A percentile compares a stretch with the other conserved stretches of the same genome.
Evolutionary conservation across 768 basidiomycete genomes (phyloP).

Genomic region (Trametes gibbosa): DNA sequence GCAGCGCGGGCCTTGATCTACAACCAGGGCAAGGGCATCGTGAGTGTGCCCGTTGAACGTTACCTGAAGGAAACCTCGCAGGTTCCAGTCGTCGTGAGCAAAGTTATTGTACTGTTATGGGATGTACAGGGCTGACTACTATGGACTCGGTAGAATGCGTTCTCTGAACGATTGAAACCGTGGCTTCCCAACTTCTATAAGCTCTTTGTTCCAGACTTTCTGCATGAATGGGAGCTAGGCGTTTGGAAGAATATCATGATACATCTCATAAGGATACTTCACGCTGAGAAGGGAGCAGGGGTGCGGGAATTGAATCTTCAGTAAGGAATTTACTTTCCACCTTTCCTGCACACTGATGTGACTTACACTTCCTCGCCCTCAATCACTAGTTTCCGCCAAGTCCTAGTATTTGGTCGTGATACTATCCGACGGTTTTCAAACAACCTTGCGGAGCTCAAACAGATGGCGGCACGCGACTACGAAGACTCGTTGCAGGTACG

Average conservation of each 20-base stretch:
- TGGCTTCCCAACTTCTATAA: constrained; percentile 26
- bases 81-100: constrained; percentile 11
- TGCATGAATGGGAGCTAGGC: constrained; percentile 36
- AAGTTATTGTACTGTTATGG: background rate
- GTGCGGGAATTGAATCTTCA: background rate
- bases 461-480: constrained; percentile 28
- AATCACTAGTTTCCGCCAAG: constrained; percentile 21
- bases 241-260: constrained; percentile 26
- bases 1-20: constrained; percentile 20
- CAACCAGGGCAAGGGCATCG: constrained; percentile 9
- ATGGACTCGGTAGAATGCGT: constrained; percentile 34
- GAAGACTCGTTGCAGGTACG: constrained; percentile 23
- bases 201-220: constrained; percentile 29
- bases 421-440: constrained; percentile 26
- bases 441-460: constrained; percentile 24
- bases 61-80: constrained; percentile 19
- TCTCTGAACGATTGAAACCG: constrained; percentile 21
- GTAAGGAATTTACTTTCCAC: background rate
- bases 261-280: constrained; percentile 24
- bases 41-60: constrained; percentile 8
- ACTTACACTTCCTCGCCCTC: too few relatives aligned
- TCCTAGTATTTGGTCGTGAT: constrained; percentile 25
- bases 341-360: background rate
- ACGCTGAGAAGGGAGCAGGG: background rate
- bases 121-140: too few relatives aligned